Evolutionary conservation across 768 basidiomycete species (phyloP).

Genomic region (Naganishia vishniacii): DNA sequence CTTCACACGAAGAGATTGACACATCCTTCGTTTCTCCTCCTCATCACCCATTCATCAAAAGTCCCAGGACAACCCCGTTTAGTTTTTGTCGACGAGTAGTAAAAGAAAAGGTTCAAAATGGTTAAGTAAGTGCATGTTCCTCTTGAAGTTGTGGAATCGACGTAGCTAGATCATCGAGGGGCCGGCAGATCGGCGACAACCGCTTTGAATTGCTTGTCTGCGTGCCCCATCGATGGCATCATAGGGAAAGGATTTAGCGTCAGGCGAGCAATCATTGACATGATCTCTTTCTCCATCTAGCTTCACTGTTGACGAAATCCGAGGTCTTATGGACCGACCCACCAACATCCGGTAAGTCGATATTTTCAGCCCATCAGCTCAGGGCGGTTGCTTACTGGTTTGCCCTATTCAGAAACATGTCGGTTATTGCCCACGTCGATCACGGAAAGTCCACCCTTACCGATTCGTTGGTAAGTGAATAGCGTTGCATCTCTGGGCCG

Average conservation of each 20-base stretch:
- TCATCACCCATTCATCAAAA: constrained; percentile 18
- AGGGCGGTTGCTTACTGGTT: neutral
- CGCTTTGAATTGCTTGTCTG: neutral
- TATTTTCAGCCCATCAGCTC: neutral
- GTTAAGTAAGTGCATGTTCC: constrained; percentile 20
- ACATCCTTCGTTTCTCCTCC: constrained; percentile 12
- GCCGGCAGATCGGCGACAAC: too few species aligned
- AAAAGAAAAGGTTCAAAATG: constrained; percentile 24
- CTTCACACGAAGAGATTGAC: constrained; percentile 19
- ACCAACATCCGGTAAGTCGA: constrained; percentile 27
- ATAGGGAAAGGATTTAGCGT: too few species aligned
- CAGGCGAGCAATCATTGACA: too few species aligned
- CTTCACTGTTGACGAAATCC: constrained; percentile 50
- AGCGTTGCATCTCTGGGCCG: neutral
- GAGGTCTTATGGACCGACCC: constrained; percentile 43
- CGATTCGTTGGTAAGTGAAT: constrained; percentile 73
- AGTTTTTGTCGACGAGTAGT: constrained; percentile 14
- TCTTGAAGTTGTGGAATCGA: neutral
- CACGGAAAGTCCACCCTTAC: constrained; percentile 99
- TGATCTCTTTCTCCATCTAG: constrained; percentile 19
- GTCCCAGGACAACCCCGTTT: constrained; percentile 11
- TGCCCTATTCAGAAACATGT: constrained; percentile 48
- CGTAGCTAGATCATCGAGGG: too few species aligned
- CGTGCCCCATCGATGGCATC: too few species aligned
- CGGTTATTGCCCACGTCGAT: constrained; percentile 67